Base-by-base conservation (phyloP, 805 yeast species). In the Brettanomyces bruxellensis region DNA sequence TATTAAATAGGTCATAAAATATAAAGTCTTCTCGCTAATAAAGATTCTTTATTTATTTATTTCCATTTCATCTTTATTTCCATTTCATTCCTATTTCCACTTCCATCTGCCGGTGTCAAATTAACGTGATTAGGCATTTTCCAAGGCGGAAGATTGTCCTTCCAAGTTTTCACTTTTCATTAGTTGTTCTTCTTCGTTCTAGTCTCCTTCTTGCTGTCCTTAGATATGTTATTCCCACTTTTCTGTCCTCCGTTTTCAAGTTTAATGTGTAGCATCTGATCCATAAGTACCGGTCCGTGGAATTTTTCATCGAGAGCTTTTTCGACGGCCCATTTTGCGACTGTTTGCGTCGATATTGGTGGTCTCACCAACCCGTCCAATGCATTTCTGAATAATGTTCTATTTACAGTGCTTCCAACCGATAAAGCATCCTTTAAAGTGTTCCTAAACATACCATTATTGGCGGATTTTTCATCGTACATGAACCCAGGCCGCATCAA, bases 401-500 rank as follows among this genome's bases (percentile, higher is more conserved):
- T 59, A 50, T 82, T 79, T 13, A 72, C 66, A 46, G 62, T 59
- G 51, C 73, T 69, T 39, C 75, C 64, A 3, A 71, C 28, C 41
- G 71, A 67, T 25, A 84, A 60, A 2, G 71, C 62, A 23, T 57
- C 50, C 47, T 71, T 74, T 40, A 82, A 49, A 1, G 66, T 47
- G 11, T 67, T 63, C 47, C 86, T 63, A 25, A 63, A 55, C 12
- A 36, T 14, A 14, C 37, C 45, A 13, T 41, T 34, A 18, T 43
- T 35, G 5, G 38, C 18, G 42, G 66, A 66, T 32, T 57, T 55
- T 13, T 47, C 53, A 57, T 86, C 95, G 56, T 67, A 84, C 89
- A 89, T 81, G 54, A 88, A 78, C 0, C 95, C 95, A 0, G 96
- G 96, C 49, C 96, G 72, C 64, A 86, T 51, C 13, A 84, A 60